Conservation (phyloP, 2,329 filamentous ascomycete genomes). For the Calonectria pauciramosa region DNA sequence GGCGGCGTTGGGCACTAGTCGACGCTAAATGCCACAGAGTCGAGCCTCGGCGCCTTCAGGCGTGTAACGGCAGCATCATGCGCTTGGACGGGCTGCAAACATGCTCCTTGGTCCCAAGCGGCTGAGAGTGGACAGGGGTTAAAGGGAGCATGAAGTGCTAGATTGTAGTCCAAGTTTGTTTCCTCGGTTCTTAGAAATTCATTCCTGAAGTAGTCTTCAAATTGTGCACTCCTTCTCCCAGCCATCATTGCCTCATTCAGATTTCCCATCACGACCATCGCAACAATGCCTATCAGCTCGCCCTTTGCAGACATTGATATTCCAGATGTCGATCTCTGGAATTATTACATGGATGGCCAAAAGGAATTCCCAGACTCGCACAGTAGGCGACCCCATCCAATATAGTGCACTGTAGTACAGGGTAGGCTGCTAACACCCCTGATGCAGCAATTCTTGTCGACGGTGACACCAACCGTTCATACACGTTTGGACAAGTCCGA, state of each 20-base stretch:
- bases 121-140: background rate
- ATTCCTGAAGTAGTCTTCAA: background rate
- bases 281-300: conserved; percentile 78
- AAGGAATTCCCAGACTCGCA: conserved; percentile 80
- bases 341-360: conserved; percentile 79
- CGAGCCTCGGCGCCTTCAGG: background rate
- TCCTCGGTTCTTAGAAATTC: background rate
- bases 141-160: background rate
- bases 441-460: conserved; percentile 81
- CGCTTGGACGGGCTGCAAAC: background rate
- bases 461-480: conserved; percentile 74
- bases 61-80: conserved; percentile 2
- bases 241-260: background rate
- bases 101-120: background rate
- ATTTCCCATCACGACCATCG: background rate
- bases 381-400: conserved; percentile 60
- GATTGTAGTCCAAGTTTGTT: background rate
- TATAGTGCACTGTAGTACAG: background rate
- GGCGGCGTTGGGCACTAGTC: conserved; percentile 8
- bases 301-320: conserved; percentile 75
- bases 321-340: conserved; percentile 83
- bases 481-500: conserved; percentile 79
- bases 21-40: background rate
- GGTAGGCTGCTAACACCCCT: conserved; percentile 10
- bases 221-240: background rate